Base-by-base conservation (phyloP, 2,329 filamentous ascomycete genomes). In the Mollisiaceae sp. region DNA sequence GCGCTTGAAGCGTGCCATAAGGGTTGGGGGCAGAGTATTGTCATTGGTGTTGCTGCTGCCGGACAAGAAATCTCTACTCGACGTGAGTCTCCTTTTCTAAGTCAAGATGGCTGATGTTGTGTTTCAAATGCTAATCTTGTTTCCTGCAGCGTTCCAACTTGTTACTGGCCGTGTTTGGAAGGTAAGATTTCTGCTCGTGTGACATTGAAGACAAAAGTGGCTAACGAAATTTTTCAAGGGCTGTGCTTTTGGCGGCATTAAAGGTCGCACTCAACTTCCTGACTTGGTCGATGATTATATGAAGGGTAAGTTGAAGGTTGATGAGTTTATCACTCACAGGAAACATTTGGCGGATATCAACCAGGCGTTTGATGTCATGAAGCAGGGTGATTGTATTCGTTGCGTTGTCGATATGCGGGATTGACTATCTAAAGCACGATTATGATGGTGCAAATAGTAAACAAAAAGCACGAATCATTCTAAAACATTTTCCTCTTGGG, bases 1-100 rank as follows among this genome's bases (percentile, higher is more conserved):
- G 95, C 95, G 47, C 88, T 99, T 67, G 94, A 99, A 83, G 94
- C 95, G 58, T 98, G 94, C 84, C 95, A 99, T 85, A 99, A 99
- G 88, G 95, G 95, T 58, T 99, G 95, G 95, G 95, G 95, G 75
- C 88, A 97, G 85, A 96, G 91, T 78, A 97, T 99, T 80, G 88
- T 99, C 79, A 99, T 99, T 75, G 95, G 95, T 79, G 95, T 99
- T 70, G 94, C 94, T 67, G 94, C 94, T 72, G 94, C 94, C 65
- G 94, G 94, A 60, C 94, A 97, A 82, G 94, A 98, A 83, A 98
- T 98, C 73, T 85, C 90, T 71, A 98, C 94, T 61, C 86, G 94
- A 79, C 94, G 93, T 97, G 84, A 85, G 92, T 89, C 65, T 50
- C 50, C 64, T 59, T 45, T 27, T 35, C n/a, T 57, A 35, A 43